A percentile compares a stretch with the other conserved stretches of the same genome.
These are phyloP conservation scores for Penicillium concentricum DNA, from an alignment of 2,329 filamentous ascomycete genomes.

Conservation along the genomic window DNA sequence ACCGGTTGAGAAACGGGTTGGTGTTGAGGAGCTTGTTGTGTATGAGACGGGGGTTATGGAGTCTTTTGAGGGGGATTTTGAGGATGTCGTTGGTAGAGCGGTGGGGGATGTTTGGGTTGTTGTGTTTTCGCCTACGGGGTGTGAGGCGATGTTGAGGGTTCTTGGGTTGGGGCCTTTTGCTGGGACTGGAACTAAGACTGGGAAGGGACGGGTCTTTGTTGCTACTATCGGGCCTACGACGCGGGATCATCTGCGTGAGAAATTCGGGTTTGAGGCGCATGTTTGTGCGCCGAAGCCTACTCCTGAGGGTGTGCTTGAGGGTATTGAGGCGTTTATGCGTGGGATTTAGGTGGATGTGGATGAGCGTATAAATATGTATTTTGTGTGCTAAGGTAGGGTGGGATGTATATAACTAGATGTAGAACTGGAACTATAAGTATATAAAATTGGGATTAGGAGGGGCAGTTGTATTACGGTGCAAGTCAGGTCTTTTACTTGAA, in stretches of 20 bases:
- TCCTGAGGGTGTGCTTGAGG: constrained; percentile 72
- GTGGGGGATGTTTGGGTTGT: constrained; percentile 38
- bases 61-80: constrained; percentile 71
- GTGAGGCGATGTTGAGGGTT: constrained; percentile 58
- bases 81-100: constrained; percentile 43
- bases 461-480: neutral
- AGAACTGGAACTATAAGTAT: neutral
- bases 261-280: constrained; percentile 47
- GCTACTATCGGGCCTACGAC: constrained; percentile 95
- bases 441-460: neutral
- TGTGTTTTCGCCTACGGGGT: constrained; percentile 61
- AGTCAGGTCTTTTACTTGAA: neutral
- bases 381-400: neutral
- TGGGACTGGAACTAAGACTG: neutral
- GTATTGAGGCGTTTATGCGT: constrained; percentile 57
- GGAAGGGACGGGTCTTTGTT: constrained; percentile 52
- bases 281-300: constrained; percentile 77
- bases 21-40: constrained; percentile 75
- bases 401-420: neutral
- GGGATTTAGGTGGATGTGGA: neutral
- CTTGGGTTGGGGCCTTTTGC: constrained; percentile 43
- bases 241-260: constrained; percentile 62
- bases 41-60: constrained; percentile 85
- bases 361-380: neutral
- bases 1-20: constrained; percentile 51